A percentile compares a stretch with the other conserved stretches of the same genome.
These are phyloP conservation scores for Lupinus albus DNA, from an alignment of 306 rosid genomes.

Conservation along the genomic window DNA sequence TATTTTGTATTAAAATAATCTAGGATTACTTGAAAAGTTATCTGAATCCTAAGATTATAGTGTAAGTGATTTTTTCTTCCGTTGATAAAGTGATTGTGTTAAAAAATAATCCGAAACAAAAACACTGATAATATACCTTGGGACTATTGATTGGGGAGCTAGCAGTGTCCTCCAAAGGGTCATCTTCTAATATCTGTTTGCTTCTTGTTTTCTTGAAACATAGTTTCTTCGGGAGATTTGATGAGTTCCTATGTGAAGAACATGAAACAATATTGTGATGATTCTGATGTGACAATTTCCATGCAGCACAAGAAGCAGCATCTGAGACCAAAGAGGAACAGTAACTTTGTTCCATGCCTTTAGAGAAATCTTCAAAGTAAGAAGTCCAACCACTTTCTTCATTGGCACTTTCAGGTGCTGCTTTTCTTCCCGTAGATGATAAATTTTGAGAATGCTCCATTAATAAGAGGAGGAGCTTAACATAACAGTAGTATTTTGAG, in stretches of 20 bases:
- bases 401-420: slow-evolving; percentile 29
- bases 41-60: no score
- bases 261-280: slow-evolving; percentile 10
- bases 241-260: slow-evolving; percentile 21
- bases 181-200: slow-evolving; percentile 50
- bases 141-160: slow-evolving; percentile 90
- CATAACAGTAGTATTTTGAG: not conserved
- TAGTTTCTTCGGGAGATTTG: slow-evolving; percentile 45
- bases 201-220: slow-evolving; percentile 68
- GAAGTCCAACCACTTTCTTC: slow-evolving; percentile 96
- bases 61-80: no score
- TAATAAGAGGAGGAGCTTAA: not conserved
- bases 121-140: slow-evolving; percentile 49
- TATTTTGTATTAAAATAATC: no score
- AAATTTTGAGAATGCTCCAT: slow-evolving; percentile 55
- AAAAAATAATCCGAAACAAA: no score
- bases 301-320: slow-evolving; percentile 84
- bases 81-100: no score
- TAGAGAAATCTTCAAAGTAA: slow-evolving; percentile 73
- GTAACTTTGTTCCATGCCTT: slow-evolving; percentile 30
- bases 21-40: no score
- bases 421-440: slow-evolving; percentile 49
- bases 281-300: slow-evolving; percentile 49
- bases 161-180: slow-evolving; percentile 91
- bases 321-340: slow-evolving; percentile 81